Base-by-base conservation (phyloP, 2,329 filamentous ascomycete species). In the Colletotrichum lini region DNA sequence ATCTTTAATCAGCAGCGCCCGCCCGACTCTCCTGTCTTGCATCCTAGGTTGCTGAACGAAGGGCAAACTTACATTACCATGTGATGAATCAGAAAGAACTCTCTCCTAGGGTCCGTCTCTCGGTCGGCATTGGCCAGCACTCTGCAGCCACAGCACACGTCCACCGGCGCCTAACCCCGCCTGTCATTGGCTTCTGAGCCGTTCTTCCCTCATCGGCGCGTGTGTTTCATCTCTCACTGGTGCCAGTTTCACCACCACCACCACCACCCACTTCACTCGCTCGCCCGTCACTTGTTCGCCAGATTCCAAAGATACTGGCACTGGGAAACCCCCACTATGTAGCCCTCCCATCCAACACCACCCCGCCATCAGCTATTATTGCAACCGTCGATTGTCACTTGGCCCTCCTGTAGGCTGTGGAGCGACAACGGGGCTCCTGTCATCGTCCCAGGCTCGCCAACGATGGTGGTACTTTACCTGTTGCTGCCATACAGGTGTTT, bases 161-260 rank as follows among this genome's bases (percentile, higher is more conserved):
- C 47, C 50, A 44, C 45, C 52, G 74, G 79, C 78, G 77, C 79
- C 75, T 80, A 80, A 73, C 72, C 64, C 71, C n/a, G 13, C 57
- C 63, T 61, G 62, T 65, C 50, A 80, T 80, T 80, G 79, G 79
- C 63, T 70, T 49, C 60, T 38, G 63, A 65, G 60, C 58, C 69
- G 70, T 57, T 52, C n/a, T 26, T 68, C 63, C 56, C 50, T 63
- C 45, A 40, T 60, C 53, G 72, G 78, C 76, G 75, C 76, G 73
- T 76, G 76, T 76, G 78, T 80, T 79, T 79, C 75, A 76, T 65
- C 57, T 61, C 60, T 53, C 44, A 71, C 73, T 73, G 72, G 74
- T 75, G 73, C 75, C 63, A 72, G 77, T 79, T 79, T 79, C 77
- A 78, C 77, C 68, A 79, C 73, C 35, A 38, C 73, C 35, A 38